phyloP scores from a whole-genome alignment of 176 grass and related monocot genomes.

The Themeda triandra region DNA sequence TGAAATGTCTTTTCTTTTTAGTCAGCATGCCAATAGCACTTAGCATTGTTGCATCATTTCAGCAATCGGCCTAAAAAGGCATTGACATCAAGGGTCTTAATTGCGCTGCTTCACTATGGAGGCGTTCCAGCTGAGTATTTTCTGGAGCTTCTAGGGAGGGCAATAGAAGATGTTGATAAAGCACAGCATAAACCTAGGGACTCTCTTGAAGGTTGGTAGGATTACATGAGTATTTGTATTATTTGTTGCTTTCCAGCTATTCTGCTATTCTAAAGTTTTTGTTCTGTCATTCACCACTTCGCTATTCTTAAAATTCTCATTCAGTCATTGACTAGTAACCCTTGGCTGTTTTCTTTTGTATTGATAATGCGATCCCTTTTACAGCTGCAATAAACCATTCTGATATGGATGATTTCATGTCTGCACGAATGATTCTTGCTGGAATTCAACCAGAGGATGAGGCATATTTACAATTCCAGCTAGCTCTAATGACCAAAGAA shows the following conservation, averaged over 20 bases:
- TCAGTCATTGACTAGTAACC: neutral
- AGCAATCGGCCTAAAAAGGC: constrained; percentile 49
- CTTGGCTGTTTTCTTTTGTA: neutral
- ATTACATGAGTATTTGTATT: neutral
- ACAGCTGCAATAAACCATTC: constrained; percentile 51
- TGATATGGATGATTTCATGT: constrained; percentile 59
- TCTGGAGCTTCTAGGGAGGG: constrained; percentile 51
- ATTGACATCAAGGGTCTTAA: constrained; percentile 50
- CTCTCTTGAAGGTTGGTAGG: constrained; percentile 37
- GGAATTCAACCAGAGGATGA: constrained; percentile 48
- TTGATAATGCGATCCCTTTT: constrained; percentile 8
- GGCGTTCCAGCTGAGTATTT: constrained; percentile 57
- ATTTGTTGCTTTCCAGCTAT: neutral
- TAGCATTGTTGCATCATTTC: constrained; percentile 8
- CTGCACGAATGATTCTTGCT: constrained; percentile 49
- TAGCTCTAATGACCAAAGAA: constrained; percentile 30
- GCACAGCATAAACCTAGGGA: constrained; percentile 10
- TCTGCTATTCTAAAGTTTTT: neutral
- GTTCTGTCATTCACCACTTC: too few species aligned
- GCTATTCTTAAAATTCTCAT: neutral
- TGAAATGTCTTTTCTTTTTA: neutral
- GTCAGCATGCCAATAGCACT: neutral
- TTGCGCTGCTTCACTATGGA: constrained; percentile 49
- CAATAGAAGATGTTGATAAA: constrained; percentile 33
- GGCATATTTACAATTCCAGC: constrained; percentile 39